phyloP scores from a whole-genome alignment of 495 filamentous ascomycete genomes.

The Penicillium cataractarum region DNA sequence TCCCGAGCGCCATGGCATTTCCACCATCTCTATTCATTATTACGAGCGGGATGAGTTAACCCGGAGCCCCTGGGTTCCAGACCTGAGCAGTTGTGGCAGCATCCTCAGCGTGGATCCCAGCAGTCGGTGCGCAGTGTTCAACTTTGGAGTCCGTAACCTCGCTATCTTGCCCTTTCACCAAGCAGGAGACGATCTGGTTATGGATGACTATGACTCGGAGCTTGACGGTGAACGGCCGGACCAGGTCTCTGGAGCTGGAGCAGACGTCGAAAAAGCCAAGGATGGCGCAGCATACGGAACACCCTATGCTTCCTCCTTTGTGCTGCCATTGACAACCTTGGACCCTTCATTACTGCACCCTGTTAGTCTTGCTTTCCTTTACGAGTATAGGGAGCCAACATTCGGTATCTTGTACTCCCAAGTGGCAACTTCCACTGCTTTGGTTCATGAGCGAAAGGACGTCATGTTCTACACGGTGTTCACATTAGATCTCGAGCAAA shows the following conservation, averaged over 20 bases:
- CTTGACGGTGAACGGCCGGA: constrained; percentile 57
- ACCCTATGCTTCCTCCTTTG: constrained; percentile 89
- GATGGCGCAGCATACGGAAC: constrained; percentile 62
- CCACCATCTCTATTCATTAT: constrained; percentile 93
- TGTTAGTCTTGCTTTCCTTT: constrained; percentile 87
- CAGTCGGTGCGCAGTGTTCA: constrained; percentile 89
- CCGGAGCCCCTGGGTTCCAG: constrained; percentile 73
- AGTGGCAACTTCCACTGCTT: constrained; percentile 66
- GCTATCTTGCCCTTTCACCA: constrained; percentile 94
- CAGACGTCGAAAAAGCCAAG: constrained; percentile 46
- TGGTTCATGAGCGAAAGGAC: constrained; percentile 80
- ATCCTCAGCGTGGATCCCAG: constrained; percentile 87
- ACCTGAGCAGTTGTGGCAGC: constrained; percentile 69
- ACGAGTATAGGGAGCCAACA: constrained; percentile 96
- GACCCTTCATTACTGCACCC: constrained; percentile 86
- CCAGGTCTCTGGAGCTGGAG: constrained; percentile 15
- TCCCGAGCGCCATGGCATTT: constrained; percentile 70
- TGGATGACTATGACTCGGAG: constrained; percentile 86
- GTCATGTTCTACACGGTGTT: constrained; percentile 88
- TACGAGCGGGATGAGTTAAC: constrained; percentile 92
- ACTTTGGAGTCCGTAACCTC: constrained; percentile 84
- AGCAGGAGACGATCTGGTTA: constrained; percentile 80
- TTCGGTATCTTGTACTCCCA: constrained; percentile 90
- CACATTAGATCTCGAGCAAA: constrained; percentile 91
- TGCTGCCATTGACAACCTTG: constrained; percentile 80